phyloP scores from a whole-genome alignment of 768 basidiomycete genomes.

The Hypholoma sublateritium region DNA sequence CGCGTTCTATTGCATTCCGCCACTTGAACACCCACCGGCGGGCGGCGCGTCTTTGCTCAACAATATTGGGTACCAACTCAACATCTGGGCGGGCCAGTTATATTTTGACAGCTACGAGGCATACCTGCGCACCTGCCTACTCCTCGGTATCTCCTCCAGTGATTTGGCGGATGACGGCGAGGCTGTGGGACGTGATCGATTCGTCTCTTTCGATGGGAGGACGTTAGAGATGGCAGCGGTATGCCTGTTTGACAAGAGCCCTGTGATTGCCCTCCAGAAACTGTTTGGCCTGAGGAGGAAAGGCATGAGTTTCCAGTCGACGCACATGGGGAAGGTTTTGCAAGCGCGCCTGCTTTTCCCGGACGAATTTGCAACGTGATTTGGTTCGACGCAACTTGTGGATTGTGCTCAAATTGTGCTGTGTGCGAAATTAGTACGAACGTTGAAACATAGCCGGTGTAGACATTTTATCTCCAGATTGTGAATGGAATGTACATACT shows the following conservation, averaged over 20 bases:
- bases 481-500: too few relatives aligned
- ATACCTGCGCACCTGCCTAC: slow-evolving; percentile 33
- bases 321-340: slow-evolving; percentile 42
- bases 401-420: too few relatives aligned
- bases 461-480: too few relatives aligned
- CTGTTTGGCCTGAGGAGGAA: slow-evolving; percentile 37
- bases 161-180: slow-evolving; percentile 10
- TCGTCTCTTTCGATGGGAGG: slow-evolving; percentile 22
- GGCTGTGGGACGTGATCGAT: slow-evolving; percentile 28
- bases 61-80: slow-evolving; percentile 31
- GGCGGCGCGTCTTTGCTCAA: slow-evolving; percentile 14
- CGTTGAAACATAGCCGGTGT: too few relatives aligned
- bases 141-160: slow-evolving; percentile 32
- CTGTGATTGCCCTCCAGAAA: slow-evolving; percentile 30
- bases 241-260: slow-evolving; percentile 34
- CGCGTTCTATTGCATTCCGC: slow-evolving; percentile 28
- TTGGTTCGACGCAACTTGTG: too few relatives aligned
- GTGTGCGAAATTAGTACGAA: too few relatives aligned
- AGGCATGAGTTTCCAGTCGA: slow-evolving; percentile 32
- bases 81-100: slow-evolving; percentile 45
- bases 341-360: slow-evolving; percentile 12
- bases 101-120: slow-evolving; percentile 32
- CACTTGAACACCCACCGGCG: slow-evolving; percentile 8
- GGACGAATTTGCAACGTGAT: slow-evolving; percentile 8
- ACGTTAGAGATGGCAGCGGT: slow-evolving; percentile 16